Percentiles rank a stretch among this genome's conserved stretches.
Conservation (phyloP, 306 rosid genomes). For the Aeschynomene evenia region DNA sequence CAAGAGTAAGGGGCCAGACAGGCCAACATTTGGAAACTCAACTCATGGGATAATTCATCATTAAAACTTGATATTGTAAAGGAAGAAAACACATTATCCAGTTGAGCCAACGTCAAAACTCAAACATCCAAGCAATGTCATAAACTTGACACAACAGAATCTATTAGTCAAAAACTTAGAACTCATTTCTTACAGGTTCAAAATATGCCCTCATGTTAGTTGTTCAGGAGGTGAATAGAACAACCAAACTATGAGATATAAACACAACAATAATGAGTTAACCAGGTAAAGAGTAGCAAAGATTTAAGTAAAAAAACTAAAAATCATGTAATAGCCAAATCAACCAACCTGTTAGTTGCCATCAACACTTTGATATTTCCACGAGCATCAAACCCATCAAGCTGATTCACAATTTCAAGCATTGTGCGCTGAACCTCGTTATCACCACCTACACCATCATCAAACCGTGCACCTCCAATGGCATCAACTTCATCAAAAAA, state of each 20-base stretch:
- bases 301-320: background rate
- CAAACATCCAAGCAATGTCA: background rate
- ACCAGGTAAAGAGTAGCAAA: background rate
- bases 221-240: background rate
- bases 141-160: background rate
- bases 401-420: slow-evolving; percentile 90
- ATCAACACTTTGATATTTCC: slow-evolving; percentile 86
- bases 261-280: background rate
- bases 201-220: background rate
- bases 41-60: background rate
- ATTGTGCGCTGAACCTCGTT: slow-evolving; percentile 86
- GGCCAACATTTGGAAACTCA: background rate
- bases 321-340: background rate
- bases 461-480: slow-evolving; percentile 88
- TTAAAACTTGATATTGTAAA: background rate
- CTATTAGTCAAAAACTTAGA: background rate
- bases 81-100: background rate
- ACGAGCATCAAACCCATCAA: slow-evolving; percentile 88
- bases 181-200: background rate
- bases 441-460: slow-evolving; percentile 90
- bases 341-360: slow-evolving; percentile 80
- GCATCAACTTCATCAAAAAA: slow-evolving; percentile 91
- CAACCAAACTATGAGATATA: background rate
- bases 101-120: background rate
- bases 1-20: background rate